Evolutionary conservation across 2,329 filamentous ascomycete genomes (phyloP), one percentile per base, ranked within the genome.

Genomic region (Pyricularia grisea): DNA sequence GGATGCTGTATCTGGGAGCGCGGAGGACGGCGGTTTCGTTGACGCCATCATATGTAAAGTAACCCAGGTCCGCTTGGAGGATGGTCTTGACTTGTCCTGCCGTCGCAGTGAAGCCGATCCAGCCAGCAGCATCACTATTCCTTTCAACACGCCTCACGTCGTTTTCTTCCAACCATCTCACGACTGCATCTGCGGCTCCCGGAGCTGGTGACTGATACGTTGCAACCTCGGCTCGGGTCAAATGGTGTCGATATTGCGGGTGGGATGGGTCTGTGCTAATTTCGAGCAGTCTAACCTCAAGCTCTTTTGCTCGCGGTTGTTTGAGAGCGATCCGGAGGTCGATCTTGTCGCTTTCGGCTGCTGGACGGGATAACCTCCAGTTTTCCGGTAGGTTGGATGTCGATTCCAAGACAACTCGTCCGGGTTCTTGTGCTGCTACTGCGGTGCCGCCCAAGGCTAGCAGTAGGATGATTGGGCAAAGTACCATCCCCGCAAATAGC

Each of bases 1-100:
- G 83, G 1, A 85, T 74, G 1, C 77, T 77, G 71, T 86, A 85
- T 23, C 80, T 75, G 12, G 74, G 78, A 3, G 83, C 79, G 14
- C 84, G 79, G 3, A 85, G 75, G 3, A 83, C 78, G 1, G 79
- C 75, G 4, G 66, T 66, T 3, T 36, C 42, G 58, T 72, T 70
- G 60, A 77, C 73, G 50, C 74, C 74, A 4, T 77, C 72, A 71
- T 81, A 84, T 12, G 79, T 75, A 72, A 83, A 85, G 36, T 78
- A 77, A 4, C 74, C 75, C 42, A 85, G 72, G 11, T 78, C 75
- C 66, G 80, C 79, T 14, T 80, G 73, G 63, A 85, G 78, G 1
- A 85, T 75, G 4, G 73, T 71, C 69, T 81, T 78, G 2, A 80
- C 79, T 14, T 77, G 71, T 17, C 73, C 71, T 10, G 81, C 81